Base-by-base conservation (phyloP, 768 basidiomycete genomes). In the Mycena crocata region DNA sequence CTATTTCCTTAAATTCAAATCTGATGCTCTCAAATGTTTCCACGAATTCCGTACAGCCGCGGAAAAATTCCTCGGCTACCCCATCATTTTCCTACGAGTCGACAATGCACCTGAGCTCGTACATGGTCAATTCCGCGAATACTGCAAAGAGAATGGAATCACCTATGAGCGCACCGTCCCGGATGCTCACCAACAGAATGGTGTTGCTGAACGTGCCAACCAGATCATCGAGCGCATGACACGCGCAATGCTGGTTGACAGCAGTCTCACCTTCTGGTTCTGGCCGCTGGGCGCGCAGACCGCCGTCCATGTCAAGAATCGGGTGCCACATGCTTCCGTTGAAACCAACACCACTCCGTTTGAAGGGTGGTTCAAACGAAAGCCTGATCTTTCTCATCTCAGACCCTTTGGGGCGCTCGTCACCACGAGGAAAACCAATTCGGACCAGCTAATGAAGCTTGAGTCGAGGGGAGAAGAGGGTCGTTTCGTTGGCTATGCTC, bases 81-180 rank as follows among this genome's bases (percentile, higher is more conserved):
- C n/a, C 2, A 57, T 73, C 8, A 31, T 65, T 1, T 55, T 40
- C 12, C 62, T 74, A 0, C 60, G 52, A 7, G 62, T 67, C 2
- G 78, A 79, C 64, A 68, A 76, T 24, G 76, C 76, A 0, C 71
- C 73, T 1, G 74, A 78, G 57, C 73, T 70, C 17, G 48, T 71
- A 0, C 37, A 55, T 9, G 54, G 58, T 0, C 68, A 71, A 32
- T 76, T 76, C 28, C 26, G 57, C 0, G 50, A 31, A 0, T 71
- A 71, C 31, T 68, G 72, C 35, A 32, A 30, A 2, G 28, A 42
- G 10, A 35, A 71, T 14, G 77, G 77, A 1, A 78, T 75, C 28
- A 48, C 39, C 0, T 67, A 69, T n/a, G 63, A 76, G 49, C 51
- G 30, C 2, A 73, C 73, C 1, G 70, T 68, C 5, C 78, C 74